Evolutionary conservation across 257 asterid species (phyloP), one percentile per base, ranked within the genome.

Genomic region (Eustoma russellianum): DNA sequence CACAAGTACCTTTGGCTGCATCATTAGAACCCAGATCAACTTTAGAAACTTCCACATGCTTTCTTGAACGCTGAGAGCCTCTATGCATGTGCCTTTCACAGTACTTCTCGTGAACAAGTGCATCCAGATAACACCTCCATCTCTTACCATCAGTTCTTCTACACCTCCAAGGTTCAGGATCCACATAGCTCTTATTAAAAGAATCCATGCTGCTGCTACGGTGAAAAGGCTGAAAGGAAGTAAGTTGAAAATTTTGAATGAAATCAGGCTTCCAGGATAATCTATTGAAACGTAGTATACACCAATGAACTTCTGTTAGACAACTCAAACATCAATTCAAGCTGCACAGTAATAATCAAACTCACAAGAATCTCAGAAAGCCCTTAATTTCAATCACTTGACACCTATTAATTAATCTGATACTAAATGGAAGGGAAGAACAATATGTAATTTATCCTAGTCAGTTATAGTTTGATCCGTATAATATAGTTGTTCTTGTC

Each of bases 61-160:
- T 82, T 82, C 89, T 82, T 82, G 89, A 80, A 79, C 87, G 74
- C 17, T 54, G 70, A 13, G 81, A 72, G n/a, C 95, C 95, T 62
- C 95, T 63, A 68, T 82, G 80, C 89, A 82, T 68, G 65, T 85
- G 95, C 47, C 71, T 71, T 41, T 73, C 80, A 48, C 93, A 85
- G 64, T 82, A 85, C 61, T 85, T 85, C 66, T 82, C 70, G 47
- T 53, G 41, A 8, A 76, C 71, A 54, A 85, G 33, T 18, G 60
- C 85, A 6, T 52, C 62, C 48, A 65, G 61, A 60, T 70, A 63
- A 72, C 95, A 85, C 83, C 95, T 82, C 95, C 95, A 85, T 57
- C 78, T 85, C 66, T 81, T 75, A 45, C 95, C 92, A 68, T 85
- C 88, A 6, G 88, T 85, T 75, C 88, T 75, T 64, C 78, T 65